These are phyloP conservation scores for Danielozyma ontarioensis DNA, from an alignment of 805 yeast genomes.

Conservation along the genomic window DNA sequence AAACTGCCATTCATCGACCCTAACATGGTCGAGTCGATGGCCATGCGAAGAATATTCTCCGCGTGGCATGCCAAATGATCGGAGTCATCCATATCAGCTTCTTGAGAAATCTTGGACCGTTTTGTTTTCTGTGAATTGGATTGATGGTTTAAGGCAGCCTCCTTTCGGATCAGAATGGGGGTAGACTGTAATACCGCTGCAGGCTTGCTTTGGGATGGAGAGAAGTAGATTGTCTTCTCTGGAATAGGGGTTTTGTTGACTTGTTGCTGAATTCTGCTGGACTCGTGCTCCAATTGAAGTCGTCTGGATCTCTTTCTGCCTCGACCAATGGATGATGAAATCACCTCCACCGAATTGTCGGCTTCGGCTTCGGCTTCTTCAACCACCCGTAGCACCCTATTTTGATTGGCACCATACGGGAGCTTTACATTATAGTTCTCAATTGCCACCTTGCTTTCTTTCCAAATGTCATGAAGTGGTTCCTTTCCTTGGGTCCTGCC, in stretches of 20 bases:
- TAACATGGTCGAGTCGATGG: slow-evolving; percentile 42
- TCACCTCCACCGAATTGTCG: slow-evolving; percentile 4
- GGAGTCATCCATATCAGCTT: slow-evolving; percentile 18
- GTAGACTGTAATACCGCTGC: slow-evolving; percentile 17
- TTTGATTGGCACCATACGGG: too few relatives aligned
- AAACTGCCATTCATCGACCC: slow-evolving; percentile 35
- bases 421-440: slow-evolving; percentile 9
- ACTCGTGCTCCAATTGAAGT: neutral
- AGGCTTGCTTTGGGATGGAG: slow-evolving; percentile 21
- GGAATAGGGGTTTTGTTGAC: slow-evolving; percentile 20
- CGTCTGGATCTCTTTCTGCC: neutral
- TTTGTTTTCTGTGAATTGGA: slow-evolving; percentile 7
- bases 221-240: slow-evolving; percentile 22
- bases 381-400: too few relatives aligned
- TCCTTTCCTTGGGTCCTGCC: slow-evolving; percentile 6
- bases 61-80: slow-evolving; percentile 44
- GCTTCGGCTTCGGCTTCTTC: slow-evolving; percentile 3
- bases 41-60: slow-evolving; percentile 41
- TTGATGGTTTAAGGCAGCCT: slow-evolving; percentile 10
- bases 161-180: slow-evolving; percentile 19
- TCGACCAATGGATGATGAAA: neutral
- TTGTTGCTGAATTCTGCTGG: slow-evolving; percentile 4
- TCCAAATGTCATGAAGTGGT: slow-evolving; percentile 18
- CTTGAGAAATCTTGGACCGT: neutral
- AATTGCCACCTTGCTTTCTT: slow-evolving; percentile 11